A percentile compares a stretch with the other conserved stretches of the same genome.
Evolutionary conservation across 2,329 filamentous ascomycete genomes (phyloP).

Genomic region (Diplocarpon rosae): DNA sequence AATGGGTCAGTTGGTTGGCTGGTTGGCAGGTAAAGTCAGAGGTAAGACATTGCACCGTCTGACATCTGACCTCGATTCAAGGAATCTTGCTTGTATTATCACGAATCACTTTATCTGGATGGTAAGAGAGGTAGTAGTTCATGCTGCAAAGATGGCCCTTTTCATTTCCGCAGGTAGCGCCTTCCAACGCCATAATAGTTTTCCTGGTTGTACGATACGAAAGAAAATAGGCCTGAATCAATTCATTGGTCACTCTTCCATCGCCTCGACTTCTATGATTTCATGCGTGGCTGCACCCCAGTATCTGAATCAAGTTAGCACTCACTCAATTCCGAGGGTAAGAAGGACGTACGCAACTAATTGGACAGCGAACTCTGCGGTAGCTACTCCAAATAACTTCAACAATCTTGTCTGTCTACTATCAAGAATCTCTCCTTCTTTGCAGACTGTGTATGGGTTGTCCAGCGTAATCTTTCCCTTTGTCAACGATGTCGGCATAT

Average conservation of each 20-base stretch:
- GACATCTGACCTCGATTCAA: conserved; percentile 20
- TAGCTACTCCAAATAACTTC: conserved; percentile 85
- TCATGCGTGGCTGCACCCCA: conserved; percentile 49
- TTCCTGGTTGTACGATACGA: conserved; percentile 27
- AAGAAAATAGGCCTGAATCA: conserved; percentile 17
- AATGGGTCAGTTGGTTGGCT: conserved; percentile 7
- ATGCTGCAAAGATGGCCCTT: conserved; percentile 22
- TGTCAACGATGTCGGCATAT: conserved; percentile 78
- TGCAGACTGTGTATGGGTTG: conserved; percentile 51
- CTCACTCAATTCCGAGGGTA: background rate
- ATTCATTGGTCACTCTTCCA: conserved; percentile 30
- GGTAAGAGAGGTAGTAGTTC: conserved; percentile 22
- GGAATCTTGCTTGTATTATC: conserved; percentile 25
- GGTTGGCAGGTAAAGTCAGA: conserved; percentile 41
- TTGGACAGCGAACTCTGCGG: conserved; percentile 81
- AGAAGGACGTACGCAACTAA: conserved; percentile 54
- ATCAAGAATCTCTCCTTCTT: conserved; percentile 74
- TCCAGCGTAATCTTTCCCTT: conserved; percentile 74
- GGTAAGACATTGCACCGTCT: conserved; percentile 35
- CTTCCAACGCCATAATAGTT: conserved; percentile 25
- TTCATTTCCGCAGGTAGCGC: conserved; percentile 25
- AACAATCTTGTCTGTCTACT: conserved; percentile 85
- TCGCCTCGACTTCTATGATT: conserved; percentile 45
- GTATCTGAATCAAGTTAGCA: conserved; percentile 34
- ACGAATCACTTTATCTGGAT: conserved; percentile 14